Evolutionary conservation across 2,329 filamentous ascomycete genomes (phyloP).

Genomic region (Diaporthe sp.): DNA sequence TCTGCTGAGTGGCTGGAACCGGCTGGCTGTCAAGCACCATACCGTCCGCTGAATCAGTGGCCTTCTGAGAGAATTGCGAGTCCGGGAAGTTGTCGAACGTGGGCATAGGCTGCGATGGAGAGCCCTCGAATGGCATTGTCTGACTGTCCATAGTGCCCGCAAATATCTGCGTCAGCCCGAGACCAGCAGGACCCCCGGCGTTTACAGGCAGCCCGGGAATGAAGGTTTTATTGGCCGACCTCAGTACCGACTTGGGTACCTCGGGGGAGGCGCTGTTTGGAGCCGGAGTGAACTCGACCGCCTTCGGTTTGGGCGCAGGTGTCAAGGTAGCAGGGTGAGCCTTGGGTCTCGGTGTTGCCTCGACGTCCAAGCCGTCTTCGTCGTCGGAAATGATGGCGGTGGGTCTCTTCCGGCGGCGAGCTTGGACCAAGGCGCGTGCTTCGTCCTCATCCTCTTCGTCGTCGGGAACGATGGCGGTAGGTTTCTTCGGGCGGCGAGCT

Average conservation of each 20-base stretch:
- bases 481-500: conserved; percentile 64
- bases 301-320: conserved; percentile 29
- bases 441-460: conserved; percentile 45
- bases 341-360: conserved; percentile 66
- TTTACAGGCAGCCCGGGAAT: conserved; percentile 77
- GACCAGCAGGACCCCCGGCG: conserved; percentile 67
- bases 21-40: conserved; percentile 61
- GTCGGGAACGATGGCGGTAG: conserved; percentile 64
- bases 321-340: conserved; percentile 52
- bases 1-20: conserved; percentile 53
- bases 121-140: conserved; percentile 48
- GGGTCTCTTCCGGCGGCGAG: conserved; percentile 66
- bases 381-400: conserved; percentile 74
- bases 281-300: conserved; percentile 48
- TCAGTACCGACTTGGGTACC: conserved; percentile 75
- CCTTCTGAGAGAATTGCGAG: conserved; percentile 72
- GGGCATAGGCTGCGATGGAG: conserved; percentile 67
- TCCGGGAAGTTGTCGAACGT: conserved; percentile 70
- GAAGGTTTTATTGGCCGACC: conserved; percentile 77
- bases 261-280: conserved; percentile 63
- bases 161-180: conserved; percentile 91
- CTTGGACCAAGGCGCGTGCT: conserved; percentile 32
- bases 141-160: conserved; percentile 86
- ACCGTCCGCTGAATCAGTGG: conserved; percentile 67
- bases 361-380: conserved; percentile 68